phyloP scores from a whole-genome alignment of 345 rosid genomes.

The Melaleuca alternifolia region DNA sequence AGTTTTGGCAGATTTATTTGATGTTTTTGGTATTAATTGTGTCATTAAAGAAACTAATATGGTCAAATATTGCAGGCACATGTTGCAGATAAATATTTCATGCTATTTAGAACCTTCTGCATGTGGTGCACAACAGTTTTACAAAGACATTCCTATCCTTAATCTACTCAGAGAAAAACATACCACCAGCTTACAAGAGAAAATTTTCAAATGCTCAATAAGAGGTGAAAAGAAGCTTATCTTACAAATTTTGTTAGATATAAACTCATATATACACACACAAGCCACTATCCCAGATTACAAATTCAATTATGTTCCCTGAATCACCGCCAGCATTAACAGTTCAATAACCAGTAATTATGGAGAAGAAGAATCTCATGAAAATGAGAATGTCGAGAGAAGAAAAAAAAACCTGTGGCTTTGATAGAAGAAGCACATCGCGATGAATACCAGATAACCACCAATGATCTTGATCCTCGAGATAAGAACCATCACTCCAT shows the following conservation, averaged over 20 bases:
- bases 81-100: background rate
- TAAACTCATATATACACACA: background rate
- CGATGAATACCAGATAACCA: conserved; percentile 96
- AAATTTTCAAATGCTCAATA: background rate
- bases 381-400: background rate
- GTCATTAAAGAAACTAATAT: background rate
- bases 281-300: background rate
- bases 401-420: conserved; percentile 65
- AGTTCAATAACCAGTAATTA: background rate
- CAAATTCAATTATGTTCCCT: background rate
- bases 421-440: conserved; percentile 93
- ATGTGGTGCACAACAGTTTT: background rate
- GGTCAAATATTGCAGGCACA: background rate
- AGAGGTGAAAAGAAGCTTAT: background rate
- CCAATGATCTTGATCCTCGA: conserved; percentile 99
- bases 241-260: background rate
- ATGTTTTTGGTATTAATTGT: background rate
- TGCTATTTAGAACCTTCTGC: background rate
- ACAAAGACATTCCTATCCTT: background rate
- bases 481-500: conserved; percentile 99
- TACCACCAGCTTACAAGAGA: background rate
- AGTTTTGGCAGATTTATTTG: background rate
- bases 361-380: background rate
- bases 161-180: background rate
- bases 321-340: background rate